phyloP scores from a whole-genome alignment of 2,329 filamentous ascomycete genomes.

The Aspergillus puulaauensis region DNA sequence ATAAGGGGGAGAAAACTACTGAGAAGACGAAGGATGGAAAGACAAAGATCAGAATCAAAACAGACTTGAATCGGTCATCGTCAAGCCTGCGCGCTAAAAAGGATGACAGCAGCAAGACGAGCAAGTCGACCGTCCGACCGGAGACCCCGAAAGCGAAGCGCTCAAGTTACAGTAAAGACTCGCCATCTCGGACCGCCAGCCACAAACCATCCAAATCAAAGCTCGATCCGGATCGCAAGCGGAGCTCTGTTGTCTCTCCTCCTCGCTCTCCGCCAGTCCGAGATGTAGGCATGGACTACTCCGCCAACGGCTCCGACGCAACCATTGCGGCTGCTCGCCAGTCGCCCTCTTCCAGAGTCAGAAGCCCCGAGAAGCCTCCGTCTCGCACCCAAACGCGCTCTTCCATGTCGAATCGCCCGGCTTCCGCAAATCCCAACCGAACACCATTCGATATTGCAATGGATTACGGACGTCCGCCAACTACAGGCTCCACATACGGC shows the following conservation, averaged over 20 bases:
- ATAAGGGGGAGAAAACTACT: constrained; percentile 31
- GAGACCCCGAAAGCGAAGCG: constrained; percentile 41
- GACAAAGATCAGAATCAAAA: constrained; percentile 36
- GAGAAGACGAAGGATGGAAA: constrained; percentile 37
- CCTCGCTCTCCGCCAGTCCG: constrained; percentile 37
- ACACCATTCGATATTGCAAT: constrained; percentile 37
- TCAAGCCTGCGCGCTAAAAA: constrained; percentile 41
- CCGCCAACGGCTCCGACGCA: constrained; percentile 44
- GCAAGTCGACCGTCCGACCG: constrained; percentile 34
- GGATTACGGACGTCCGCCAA: constrained; percentile 33
- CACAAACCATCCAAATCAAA: constrained; percentile 37
- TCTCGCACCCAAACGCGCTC: constrained; percentile 37
- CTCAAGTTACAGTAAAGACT: constrained; percentile 34
- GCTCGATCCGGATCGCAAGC: constrained; percentile 32
- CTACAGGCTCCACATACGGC: constrained; percentile 30
- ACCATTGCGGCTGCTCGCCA: constrained; percentile 48
- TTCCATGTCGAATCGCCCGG: constrained; percentile 26
- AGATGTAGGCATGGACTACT: constrained; percentile 36
- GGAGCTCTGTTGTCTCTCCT: constrained; percentile 31
- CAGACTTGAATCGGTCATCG: constrained; percentile 42
- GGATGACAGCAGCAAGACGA: constrained; percentile 38
- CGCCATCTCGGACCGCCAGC: constrained; percentile 34
- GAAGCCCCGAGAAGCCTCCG: constrained; percentile 33
- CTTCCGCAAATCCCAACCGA: constrained; percentile 23
- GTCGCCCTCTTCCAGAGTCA: constrained; percentile 27